These are phyloP conservation scores for Umbelopsis sp. DNA, from an alignment of 192 early-diverging fungal species.

Conservation along the genomic window DNA sequence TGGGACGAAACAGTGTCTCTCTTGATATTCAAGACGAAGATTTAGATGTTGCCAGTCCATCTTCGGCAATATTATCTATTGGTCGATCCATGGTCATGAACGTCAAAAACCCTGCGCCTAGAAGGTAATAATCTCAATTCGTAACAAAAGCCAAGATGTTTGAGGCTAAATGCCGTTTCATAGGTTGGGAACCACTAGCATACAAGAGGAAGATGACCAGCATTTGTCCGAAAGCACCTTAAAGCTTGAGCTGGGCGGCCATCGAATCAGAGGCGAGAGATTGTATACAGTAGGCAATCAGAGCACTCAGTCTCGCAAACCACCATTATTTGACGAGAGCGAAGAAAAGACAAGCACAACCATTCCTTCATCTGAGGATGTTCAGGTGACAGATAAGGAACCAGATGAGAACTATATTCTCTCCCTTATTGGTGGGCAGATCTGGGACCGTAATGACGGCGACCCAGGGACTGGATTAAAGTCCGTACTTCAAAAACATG, in stretches of 20 bases:
- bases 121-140: background rate
- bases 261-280: constrained; percentile 11
- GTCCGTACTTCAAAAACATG: constrained; percentile 17
- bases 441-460: constrained; percentile 7
- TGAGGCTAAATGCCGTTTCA: background rate
- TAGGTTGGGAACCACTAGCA: background rate
- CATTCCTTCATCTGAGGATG: background rate
- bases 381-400: background rate
- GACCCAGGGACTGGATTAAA: constrained; percentile 14
- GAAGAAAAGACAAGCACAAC: constrained; percentile 12
- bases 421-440: constrained; percentile 6
- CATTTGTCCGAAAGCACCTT: background rate
- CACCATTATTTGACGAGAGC: background rate
- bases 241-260: background rate
- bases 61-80: background rate
- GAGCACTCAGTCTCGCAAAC: background rate
- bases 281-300: background rate
- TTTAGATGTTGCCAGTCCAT: constrained; percentile 8
- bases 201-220: constrained; percentile 4
- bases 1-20: constrained; percentile 29
- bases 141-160: background rate
- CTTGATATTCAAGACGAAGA: constrained; percentile 37
- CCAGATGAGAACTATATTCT: constrained; percentile 5
- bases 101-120: constrained; percentile 18
- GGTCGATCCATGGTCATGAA: constrained; percentile 21